phyloP scores from a whole-genome alignment of 257 asterid species.

The Solanum corneliomulleri region DNA sequence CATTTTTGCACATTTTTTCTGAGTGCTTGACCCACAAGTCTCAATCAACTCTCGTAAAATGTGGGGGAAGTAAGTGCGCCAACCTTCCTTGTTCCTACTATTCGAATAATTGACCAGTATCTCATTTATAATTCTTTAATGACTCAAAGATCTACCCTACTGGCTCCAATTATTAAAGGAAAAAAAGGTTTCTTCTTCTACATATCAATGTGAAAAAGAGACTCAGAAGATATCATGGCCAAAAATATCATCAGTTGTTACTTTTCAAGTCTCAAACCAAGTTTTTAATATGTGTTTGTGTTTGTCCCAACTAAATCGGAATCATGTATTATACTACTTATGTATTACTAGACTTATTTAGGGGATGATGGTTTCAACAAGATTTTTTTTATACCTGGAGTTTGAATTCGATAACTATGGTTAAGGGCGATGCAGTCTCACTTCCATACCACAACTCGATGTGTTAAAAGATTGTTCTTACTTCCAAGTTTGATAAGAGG shows the following conservation, averaged over 20 bases:
- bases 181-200: background rate
- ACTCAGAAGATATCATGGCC: background rate
- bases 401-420: too few species aligned
- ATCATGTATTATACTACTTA: accelerated
- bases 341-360: background rate
- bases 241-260: background rate
- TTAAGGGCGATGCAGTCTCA: background rate
- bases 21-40: background rate
- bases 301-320: too few species aligned
- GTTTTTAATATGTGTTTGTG: background rate
- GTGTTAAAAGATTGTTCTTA: background rate
- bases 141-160: background rate
- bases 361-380: background rate
- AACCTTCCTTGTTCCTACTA: background rate
- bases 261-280: background rate
- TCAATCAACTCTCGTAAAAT: background rate
- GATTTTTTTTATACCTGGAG: background rate
- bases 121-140: background rate
- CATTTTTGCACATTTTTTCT: background rate
- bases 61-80: background rate
- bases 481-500: background rate
- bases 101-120: background rate
- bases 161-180: background rate
- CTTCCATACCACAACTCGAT: too few species aligned
- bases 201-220: background rate